Conservation (phyloP, 2,329 filamentous ascomycete species). For the Chalaropsis ovoidea region DNA sequence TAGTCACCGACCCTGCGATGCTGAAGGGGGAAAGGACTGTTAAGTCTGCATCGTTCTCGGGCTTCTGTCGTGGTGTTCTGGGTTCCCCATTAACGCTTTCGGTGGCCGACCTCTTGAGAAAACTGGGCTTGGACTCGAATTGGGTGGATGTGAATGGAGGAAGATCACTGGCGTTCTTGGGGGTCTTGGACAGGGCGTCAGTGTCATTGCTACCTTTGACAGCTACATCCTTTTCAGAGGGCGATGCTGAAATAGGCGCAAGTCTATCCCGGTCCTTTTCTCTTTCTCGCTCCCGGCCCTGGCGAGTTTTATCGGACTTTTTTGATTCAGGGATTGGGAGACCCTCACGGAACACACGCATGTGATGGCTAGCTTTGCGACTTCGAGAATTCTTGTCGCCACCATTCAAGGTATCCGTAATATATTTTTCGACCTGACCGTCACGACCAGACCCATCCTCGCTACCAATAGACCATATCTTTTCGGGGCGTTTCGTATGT, state of each 20-base stretch:
- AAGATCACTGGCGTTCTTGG: constrained; percentile 16
- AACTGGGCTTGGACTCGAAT: not conserved
- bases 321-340: constrained; percentile 48
- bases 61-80: constrained; percentile 16
- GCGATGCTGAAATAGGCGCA: constrained; percentile 18
- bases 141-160: not conserved
- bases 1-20: constrained; percentile 18
- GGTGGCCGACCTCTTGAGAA: not conserved
- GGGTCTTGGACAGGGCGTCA: constrained; percentile 20
- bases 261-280: constrained; percentile 17
- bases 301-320: constrained; percentile 38
- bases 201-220: not conserved
- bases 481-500: constrained; percentile 40
- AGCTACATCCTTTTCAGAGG: constrained; percentile 7
- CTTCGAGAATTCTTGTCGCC: constrained; percentile 53
- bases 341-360: constrained; percentile 58
- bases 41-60: constrained; percentile 18
- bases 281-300: constrained; percentile 19
- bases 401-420: constrained; percentile 50
- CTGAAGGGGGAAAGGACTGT: constrained; percentile 22
- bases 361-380: constrained; percentile 56
- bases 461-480: constrained; percentile 53
- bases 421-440: constrained; percentile 55
- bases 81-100: not conserved
- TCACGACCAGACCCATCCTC: constrained; percentile 37